Percentiles rank a stretch among this genome's conserved stretches.
Evolutionary conservation across 345 rosid species (phyloP).

Genomic region (Kandelia obovata): DNA sequence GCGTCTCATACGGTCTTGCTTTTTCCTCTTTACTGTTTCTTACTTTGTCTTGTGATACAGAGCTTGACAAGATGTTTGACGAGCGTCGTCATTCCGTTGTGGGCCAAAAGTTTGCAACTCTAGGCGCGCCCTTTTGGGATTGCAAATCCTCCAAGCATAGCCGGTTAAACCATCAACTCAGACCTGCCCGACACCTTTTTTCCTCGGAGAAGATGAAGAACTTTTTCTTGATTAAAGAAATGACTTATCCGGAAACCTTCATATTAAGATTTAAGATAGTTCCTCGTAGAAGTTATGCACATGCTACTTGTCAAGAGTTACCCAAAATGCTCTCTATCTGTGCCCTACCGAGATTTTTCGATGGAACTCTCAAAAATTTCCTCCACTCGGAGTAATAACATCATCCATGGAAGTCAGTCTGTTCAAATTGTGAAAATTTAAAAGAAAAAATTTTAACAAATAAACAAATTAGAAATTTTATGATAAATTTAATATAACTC

Average conservation of each 20-base stretch:
- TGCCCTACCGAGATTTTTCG: conserved; percentile 1
- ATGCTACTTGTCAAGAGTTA: conserved; percentile 3
- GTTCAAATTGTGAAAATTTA: not conserved
- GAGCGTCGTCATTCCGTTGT: no score
- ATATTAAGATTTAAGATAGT: conserved; percentile 6
- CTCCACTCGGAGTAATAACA: not conserved
- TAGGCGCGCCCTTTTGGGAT: no score
- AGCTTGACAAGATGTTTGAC: no score
- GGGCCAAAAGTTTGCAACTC: no score
- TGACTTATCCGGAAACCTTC: conserved; percentile 5
- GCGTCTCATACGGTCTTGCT: no score
- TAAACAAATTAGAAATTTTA: no score
- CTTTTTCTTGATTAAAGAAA: conserved; percentile 17
- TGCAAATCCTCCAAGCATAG: no score
- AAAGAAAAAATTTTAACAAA: no score
- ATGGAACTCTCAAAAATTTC: not conserved
- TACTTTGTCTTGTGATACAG: no score
- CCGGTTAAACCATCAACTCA: conserved; percentile 10
- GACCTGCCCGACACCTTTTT: not conserved
- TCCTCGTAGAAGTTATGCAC: conserved; percentile 16
- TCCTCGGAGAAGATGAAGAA: not conserved
- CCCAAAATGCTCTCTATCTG: not conserved
- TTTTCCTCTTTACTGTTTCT: no score
- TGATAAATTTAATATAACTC: no score
- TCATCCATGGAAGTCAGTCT: no score